Base-by-base conservation (phyloP, 2,329 filamentous ascomycete genomes). In the Colletotrichum cereale region DNA sequence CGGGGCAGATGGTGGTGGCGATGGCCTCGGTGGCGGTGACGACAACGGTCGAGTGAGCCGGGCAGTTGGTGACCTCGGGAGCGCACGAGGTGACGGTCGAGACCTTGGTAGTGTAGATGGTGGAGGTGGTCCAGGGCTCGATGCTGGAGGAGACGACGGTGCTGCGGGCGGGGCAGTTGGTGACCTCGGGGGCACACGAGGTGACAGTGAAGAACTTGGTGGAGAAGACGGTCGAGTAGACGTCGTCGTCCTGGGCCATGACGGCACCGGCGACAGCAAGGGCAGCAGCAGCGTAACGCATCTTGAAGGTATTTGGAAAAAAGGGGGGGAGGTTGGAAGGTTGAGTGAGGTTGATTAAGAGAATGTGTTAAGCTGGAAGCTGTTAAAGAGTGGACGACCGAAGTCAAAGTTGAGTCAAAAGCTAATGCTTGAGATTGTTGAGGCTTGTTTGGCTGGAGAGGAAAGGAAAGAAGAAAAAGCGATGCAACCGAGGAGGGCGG, bases 21-120 rank as follows among this genome's bases (percentile, higher is more conserved):
- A 85, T 78, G 63, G 82, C 75, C 69, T 82, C 75, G 75, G 79
- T 81, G 74, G 82, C 77, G 74, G 81, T 82, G 74, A 79, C 75
- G 73, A 82, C 78, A 65, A 75, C 75, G 76, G 81, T 84, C 62
- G 79, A 81, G 75, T 78, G 75, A 73, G 81, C 84, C 67, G 86
- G 87, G 87, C 91, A 92, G 88, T 92, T 78, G 80, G 88, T 86
- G 78, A 91, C 88, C 73, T 85, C 85, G 61, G 88, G 83, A 70
- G 82, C 85, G 85, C 89, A 91, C 72, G 85, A 86, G 79, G 87
- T 91, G 86, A 91, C 83, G 82, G 89, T 91, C 76, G 88, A 82
- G 78, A 88, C 81, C 80, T 86, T 82, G 78, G 88, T 90, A 80
- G 84, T 80, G 85, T 86, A 90, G 83, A 88, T 83, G 79, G 88